Base-by-base conservation (phyloP, 2,329 filamentous ascomycete species). In the Pseudogymnoascus destructans region DNA sequence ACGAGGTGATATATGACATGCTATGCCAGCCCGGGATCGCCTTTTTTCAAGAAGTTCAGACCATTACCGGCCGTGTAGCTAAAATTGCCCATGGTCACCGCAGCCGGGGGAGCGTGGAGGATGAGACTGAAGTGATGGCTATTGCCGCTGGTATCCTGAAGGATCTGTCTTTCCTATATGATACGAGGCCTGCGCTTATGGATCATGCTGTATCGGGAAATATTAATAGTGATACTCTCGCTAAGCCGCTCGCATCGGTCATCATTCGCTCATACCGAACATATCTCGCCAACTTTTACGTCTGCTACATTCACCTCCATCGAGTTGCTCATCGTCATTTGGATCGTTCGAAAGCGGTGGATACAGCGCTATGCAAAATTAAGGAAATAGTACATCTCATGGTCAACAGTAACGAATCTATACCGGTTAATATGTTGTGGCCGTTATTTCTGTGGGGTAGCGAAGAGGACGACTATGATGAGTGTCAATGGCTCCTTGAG, bases 1-100 rank as follows among this genome's bases (percentile, higher is more conserved):
- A 79, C 38, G 75, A 79, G 42, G 73, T 76, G 1, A 66, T 80
- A 0, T 79, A 79, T 59, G 75, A 79, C 60, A 72, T 78, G 0
- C 66, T 80, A 4, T 79, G 78, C 61, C 74, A 78, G 10, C 77
- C 77, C 0, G 77, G 77, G 0, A 73, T 79, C 15, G 70, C 76
- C 1, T 80, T 81, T 64, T 80, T 77, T 61, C 77, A 80, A 57
- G 78, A 79, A 60, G 76, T 80, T 0, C 78, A 78, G 64, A 77
- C 74, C 35, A 79, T 80, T 63, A 78, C 79, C 68, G 77, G 78
- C 2, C 72, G 76, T 3, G 79, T 80, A 52, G 76, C 77, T 6
- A 73, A 75, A 58, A 79, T 80, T 56, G 77, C 79, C 57, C 77
- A 73, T 1, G 79, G 77, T 74, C 77, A 80, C 64, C 73, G 77